A percentile compares a stretch with the other conserved stretches of the same genome.
Evolutionary conservation across 768 basidiomycete genomes (phyloP).

Genomic region (Lyophyllum decastes): DNA sequence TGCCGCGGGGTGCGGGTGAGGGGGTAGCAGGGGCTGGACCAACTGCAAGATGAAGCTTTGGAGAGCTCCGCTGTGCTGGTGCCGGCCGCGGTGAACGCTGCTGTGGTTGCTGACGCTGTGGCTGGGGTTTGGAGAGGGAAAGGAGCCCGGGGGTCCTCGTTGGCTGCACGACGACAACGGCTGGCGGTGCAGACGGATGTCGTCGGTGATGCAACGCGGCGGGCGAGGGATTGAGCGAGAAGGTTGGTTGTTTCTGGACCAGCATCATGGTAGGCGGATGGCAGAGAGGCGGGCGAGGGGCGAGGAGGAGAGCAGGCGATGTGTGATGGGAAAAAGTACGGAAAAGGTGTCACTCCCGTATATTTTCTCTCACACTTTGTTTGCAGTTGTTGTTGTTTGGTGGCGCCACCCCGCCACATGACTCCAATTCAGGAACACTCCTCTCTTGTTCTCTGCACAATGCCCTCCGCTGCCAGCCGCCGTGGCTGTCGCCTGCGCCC

Average conservation of each 20-base stretch:
- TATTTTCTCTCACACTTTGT: conserved; percentile 22
- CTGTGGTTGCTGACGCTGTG: conserved; percentile 35
- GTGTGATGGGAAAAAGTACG: conserved; percentile 16
- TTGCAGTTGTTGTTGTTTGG: conserved; percentile 23
- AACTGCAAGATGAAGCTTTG: conserved; percentile 23
- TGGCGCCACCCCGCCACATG: conserved; percentile 18
- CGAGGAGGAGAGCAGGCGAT: conserved; percentile 18
- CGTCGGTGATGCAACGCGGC: conserved; percentile 50
- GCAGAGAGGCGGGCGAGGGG: conserved; percentile 16
- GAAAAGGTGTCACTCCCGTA: conserved; percentile 11
- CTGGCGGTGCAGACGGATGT: conserved; percentile 69
- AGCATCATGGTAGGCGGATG: conserved; percentile 39
- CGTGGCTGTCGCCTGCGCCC: neutral
- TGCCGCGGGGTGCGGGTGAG: conserved; percentile 29
- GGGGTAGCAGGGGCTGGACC: conserved; percentile 31
- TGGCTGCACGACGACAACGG: conserved; percentile 67
- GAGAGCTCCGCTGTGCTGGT: conserved; percentile 28
- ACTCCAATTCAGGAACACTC: neutral
- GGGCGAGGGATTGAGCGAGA: conserved; percentile 28
- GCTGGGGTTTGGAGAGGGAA: conserved; percentile 54
- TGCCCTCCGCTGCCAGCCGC: neutral
- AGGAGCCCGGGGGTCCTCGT: conserved; percentile 76
- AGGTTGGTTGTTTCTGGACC: conserved; percentile 44
- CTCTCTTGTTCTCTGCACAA: conserved; percentile 1
- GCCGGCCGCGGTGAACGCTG: conserved; percentile 27